Evolutionary conservation across 2,329 filamentous ascomycete species (phyloP).

Genomic region (Ploettnerulaceae sp.): DNA sequence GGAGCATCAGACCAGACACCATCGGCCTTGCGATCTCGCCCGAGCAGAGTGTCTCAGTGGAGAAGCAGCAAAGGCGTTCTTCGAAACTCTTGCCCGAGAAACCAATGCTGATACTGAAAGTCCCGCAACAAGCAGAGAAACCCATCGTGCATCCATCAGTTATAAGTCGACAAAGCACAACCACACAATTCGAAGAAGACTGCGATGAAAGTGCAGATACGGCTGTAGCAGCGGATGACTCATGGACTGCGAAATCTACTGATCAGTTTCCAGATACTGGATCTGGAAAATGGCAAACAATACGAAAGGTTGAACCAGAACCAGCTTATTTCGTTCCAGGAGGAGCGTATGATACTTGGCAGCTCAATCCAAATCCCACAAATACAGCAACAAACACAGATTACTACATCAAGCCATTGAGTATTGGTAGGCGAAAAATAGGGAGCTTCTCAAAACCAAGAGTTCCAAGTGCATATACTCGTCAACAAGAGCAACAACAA

Average conservation of each 20-base stretch:
- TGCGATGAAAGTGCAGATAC: conserved; percentile 19
- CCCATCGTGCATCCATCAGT: conserved; percentile 11
- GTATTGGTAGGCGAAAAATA: conserved; percentile 8
- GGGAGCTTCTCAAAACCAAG: conserved; percentile 27
- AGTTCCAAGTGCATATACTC: conserved; percentile 16
- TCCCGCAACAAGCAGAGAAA: conserved; percentile 22
- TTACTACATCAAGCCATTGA: conserved; percentile 18
- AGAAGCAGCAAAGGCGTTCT: conserved; percentile 16
- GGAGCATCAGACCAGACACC: conserved; percentile 27
- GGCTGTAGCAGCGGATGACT: conserved; percentile 12
- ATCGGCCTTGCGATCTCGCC: conserved; percentile 33
- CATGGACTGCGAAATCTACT: conserved; percentile 13
- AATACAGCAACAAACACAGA: conserved; percentile 4
- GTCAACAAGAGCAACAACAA: conserved; percentile 11
- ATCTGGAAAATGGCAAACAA: conserved; percentile 16
- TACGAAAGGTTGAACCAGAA: conserved; percentile 13
- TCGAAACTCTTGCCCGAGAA: conserved; percentile 32
- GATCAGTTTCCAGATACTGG: conserved; percentile 13
- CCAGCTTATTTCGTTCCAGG: not conserved
- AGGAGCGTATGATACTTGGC: conserved; percentile 12
- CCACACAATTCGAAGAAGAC: conserved; percentile 34
- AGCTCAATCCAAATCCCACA: conserved; percentile 10
- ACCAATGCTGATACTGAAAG: conserved; percentile 27
- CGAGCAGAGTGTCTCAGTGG: conserved; percentile 16
- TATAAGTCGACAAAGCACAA: conserved; percentile 26